Base-by-base conservation (phyloP, 768 basidiomycete species). In the Coprinopsis cinerea region DNA sequence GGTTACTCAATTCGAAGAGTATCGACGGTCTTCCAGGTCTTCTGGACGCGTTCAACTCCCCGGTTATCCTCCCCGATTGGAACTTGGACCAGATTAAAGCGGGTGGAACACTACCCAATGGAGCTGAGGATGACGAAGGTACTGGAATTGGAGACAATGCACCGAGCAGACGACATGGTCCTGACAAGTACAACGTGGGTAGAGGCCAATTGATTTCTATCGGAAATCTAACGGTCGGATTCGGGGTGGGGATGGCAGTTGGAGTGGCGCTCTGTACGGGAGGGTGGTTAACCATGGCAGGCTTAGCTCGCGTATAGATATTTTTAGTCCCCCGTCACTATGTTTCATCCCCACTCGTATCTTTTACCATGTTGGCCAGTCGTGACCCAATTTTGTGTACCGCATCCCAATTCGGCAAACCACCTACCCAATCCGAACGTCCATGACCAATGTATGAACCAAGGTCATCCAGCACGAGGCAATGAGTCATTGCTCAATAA, bases 1-100 rank as follows among this genome's bases (percentile, higher is more conserved):
- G 55, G 17, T 52, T 55, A 4, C 62, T 67, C 41, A 83, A 83
- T 53, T 24, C 54, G 15, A 61, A 57, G 20, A 52, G 51, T 25
- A 55, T 81, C 11, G 81, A 82, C 48, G 79, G 79, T 4, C 66
- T 82, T 5, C 71, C 76, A 0, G 80, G 62, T 0, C 45, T 81
- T 18, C 40, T 47, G 17, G 40, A 45, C 18, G 76, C 73, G 4
- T 49, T 48, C 39, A 30, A 51, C 2, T 56, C 60, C 18, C 22
- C 41, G 24, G 41, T 10, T 9, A 23, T n/a, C n/a, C 30, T n/a
- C 9, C 9, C 41, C 9, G 10, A 24, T 25, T 43, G 18, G 41
- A 25, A 25, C 30, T 34, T n/a, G 18, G 24, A 26, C 41, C 9
- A 6, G 36, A 32, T 9, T 32, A 39, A 9, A 9, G 18, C 11